phyloP scores from a whole-genome alignment of 2,329 filamentous ascomycete species.

The Atkinsonella texensis region DNA sequence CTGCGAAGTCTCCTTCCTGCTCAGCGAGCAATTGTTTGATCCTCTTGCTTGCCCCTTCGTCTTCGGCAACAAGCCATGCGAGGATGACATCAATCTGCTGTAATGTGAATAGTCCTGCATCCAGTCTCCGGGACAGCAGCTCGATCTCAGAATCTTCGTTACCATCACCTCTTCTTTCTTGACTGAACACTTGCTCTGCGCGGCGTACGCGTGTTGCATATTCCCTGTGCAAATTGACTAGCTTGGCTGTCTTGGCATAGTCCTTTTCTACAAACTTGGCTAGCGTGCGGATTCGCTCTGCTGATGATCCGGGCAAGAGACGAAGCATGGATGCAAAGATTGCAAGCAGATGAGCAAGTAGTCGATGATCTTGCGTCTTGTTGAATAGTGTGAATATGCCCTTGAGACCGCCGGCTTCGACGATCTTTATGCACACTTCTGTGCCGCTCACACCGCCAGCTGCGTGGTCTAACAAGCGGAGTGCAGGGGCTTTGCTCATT shows the following conservation, averaged over 20 bases:
- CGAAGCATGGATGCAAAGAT: slow-evolving; percentile 78
- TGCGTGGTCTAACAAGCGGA: slow-evolving; percentile 79
- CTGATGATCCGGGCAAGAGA: slow-evolving; percentile 63
- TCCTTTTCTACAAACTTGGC: slow-evolving; percentile 95
- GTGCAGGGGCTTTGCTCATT: slow-evolving; percentile 62
- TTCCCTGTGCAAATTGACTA: slow-evolving; percentile 59
- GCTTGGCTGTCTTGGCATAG: slow-evolving; percentile 69
- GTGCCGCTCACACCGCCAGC: slow-evolving; percentile 36
- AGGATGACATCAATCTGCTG: slow-evolving; percentile 77
- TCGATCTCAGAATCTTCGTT: slow-evolving; percentile 50
- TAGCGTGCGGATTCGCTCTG: slow-evolving; percentile 67
- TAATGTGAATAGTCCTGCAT: slow-evolving; percentile 73
- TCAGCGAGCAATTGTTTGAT: slow-evolving; percentile 55
- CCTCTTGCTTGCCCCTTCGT: slow-evolving; percentile 57
- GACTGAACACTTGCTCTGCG: slow-evolving; percentile 35
- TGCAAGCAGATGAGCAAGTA: slow-evolving; percentile 69
- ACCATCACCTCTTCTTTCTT: slow-evolving; percentile 9
- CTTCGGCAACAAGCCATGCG: slow-evolving; percentile 87
- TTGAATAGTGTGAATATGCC: slow-evolving; percentile 77
- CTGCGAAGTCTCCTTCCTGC: slow-evolving; percentile 50
- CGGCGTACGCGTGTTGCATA: slow-evolving; percentile 53
- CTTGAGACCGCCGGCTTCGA: slow-evolving; percentile 78
- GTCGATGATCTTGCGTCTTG: slow-evolving; percentile 61
- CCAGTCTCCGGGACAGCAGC: slow-evolving; percentile 63
- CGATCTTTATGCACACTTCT: slow-evolving; percentile 59